Evolutionary conservation across 805 yeast species (phyloP).

Genomic region (Starmerella bacillaris): DNA sequence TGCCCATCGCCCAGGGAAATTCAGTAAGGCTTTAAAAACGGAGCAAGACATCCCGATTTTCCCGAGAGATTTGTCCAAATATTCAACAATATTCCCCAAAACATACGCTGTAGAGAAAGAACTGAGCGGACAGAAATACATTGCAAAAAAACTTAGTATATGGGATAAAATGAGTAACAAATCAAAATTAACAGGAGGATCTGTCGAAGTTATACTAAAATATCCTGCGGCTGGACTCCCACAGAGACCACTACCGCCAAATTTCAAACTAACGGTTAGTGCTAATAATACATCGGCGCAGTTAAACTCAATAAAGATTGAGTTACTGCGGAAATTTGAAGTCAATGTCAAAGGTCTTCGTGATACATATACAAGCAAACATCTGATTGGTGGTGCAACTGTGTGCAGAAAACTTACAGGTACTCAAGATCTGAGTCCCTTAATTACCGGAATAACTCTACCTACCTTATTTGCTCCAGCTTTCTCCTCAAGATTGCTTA

Average conservation of each 20-base stretch:
- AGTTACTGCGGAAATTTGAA: slow-evolving; percentile 1
- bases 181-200: background rate
- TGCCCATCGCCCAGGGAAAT: slow-evolving; percentile 1
- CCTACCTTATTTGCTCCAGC: slow-evolving; percentile 2
- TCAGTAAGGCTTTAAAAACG: background rate
- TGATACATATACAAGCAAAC: slow-evolving; percentile 2
- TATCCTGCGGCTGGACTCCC: slow-evolving; percentile 1
- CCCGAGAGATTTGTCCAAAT: background rate
- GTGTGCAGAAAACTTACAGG: slow-evolving; percentile 2
- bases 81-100: background rate
- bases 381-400: slow-evolving; percentile 4
- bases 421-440: slow-evolving; percentile 1
- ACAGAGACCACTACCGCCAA: slow-evolving; percentile 3
- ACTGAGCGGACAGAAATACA: slow-evolving; percentile 2
- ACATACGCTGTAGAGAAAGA: background rate
- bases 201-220: slow-evolving; percentile 1
- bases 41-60: slow-evolving; percentile 1
- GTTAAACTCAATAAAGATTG: background rate
- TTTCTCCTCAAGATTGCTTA: slow-evolving; percentile 1
- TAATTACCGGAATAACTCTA: slow-evolving; percentile 1
- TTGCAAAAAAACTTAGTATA: background rate
- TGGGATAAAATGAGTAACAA: background rate
- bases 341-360: background rate
- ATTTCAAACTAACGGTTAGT: background rate
- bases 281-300: background rate